Evolutionary conservation across 805 yeast species (phyloP), one percentile per base, ranked within the genome.

Genomic region (Candida saitoana): DNA sequence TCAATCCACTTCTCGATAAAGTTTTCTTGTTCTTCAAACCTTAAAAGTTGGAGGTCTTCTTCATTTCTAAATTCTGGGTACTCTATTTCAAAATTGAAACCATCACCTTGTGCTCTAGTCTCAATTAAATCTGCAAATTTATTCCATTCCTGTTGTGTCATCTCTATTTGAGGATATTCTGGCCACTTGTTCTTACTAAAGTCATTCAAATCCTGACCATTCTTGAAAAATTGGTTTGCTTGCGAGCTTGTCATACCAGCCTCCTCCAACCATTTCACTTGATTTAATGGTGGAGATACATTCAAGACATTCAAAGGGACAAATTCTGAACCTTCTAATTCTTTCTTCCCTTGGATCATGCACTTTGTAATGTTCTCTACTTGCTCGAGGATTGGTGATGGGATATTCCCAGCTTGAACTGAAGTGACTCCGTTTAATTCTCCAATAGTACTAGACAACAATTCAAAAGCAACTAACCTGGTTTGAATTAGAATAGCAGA

Each of bases 341-440:
- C 73, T 4, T 68, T 62, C n/a, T 58, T 56, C 1, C 60, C 54
- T 7, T 59, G 58, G 48, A 64, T 76, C 1, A 73, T 61, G 37
- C 69, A 64, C 37, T 67, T 69, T 22, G 76, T 55, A 33, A 80
- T 62, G 2, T 64, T 56, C 14, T 79, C 58, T 1, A 79, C 40
- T 43, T 73, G 74, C 19, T 74, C 75, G 36, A 77, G 62, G 3
- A 79, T 62, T 1, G 49, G 47, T 9, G 55, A 38, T 0, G 77
- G 72, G 25, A 71, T 51, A 20, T 60, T 65, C 7, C 14, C 17
- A 9, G 40, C 24, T 17, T 30, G 18, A 8, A 12, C 15, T 19
- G 14, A 18, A 33, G 32, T 20, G 15, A 43, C 32, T 12, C 40
- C 44, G 4, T 49, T 40, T 17, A 57, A 48, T 8, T 54, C 59